Conservation (phyloP, 257 asterid species). For the Plectranthus barbatus region DNA sequence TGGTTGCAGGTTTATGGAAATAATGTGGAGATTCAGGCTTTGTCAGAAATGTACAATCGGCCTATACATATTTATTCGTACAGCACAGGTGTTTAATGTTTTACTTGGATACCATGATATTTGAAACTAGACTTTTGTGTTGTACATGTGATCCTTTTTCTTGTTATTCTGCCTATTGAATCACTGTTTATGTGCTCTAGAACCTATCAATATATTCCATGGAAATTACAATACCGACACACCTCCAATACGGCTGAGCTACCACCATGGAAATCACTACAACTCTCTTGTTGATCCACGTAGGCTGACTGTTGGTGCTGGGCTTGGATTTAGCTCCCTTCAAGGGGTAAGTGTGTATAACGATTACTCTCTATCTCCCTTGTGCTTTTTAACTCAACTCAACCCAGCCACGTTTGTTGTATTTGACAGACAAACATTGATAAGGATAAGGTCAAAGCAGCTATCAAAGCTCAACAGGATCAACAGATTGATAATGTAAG, state of each 20-base stretch:
- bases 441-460: constrained; percentile 92
- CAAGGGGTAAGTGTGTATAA: constrained; percentile 53
- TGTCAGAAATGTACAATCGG: constrained; percentile 95
- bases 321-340: constrained; percentile 86
- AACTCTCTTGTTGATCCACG: constrained; percentile 97
- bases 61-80: constrained; percentile 94
- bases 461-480: constrained; percentile 96
- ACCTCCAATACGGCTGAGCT: constrained; percentile 90
- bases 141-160: not conserved
- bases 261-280: constrained; percentile 93
- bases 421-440: constrained; percentile 52
- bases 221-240: constrained; percentile 83
- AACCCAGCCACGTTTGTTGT: constrained; percentile 2
- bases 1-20: constrained; percentile 78
- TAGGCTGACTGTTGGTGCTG: constrained; percentile 74
- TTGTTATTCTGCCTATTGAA: constrained; percentile 11
- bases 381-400: not conserved
- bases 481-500: constrained; percentile 90
- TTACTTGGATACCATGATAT: constrained; percentile 4
- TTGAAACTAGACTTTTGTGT: not conserved
- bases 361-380: not conserved
- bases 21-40: constrained; percentile 90
- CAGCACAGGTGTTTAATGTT: constrained; percentile 68
- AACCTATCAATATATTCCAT: constrained; percentile 90
- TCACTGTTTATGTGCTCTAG: constrained; percentile 28